Base-by-base conservation (phyloP, 768 basidiomycete species). In the Phaffia tasmanica region DNA sequence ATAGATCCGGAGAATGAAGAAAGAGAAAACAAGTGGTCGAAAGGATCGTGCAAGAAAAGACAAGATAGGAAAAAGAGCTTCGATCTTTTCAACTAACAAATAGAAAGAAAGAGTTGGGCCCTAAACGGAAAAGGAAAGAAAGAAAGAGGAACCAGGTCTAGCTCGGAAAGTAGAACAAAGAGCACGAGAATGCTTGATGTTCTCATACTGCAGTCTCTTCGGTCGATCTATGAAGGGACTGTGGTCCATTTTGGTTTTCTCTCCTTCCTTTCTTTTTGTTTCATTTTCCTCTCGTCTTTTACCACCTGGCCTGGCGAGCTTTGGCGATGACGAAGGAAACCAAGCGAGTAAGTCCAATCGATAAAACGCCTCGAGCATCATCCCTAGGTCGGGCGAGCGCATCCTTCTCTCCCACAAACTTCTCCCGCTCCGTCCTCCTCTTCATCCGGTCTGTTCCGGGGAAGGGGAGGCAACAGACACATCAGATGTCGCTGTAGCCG, bases 401-500 rank as follows among this genome's bases (percentile, higher is more conserved):
- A 9, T 8, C 62, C 23, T 30, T 21, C n/a, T n/a, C 50, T 32
- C 16, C 25, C 54, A 35, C 62, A 8, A 29, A 16, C 29, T n/a
- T 14, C 47, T 15, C 32, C 25, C 30, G 46, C 54, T 47, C 25
- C 27, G 35, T 62, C 63, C 63, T 64, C 63, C 63, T 49, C 63
- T 57, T 53, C 35, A 42, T 42, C 35, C 35, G 35, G 35, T 5
- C 35, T 42, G 35, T 54, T 64, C 55, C 42, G 48, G 25, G 46
- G 54, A 64, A 54, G 63, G 32, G 63, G 63, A 57, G 55, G 63
- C 57, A 27, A 42, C 51, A 47, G 30, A 25, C 23, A 42, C 63
- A 54, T 64, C 63, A 64, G 63, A 56, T 56, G 63, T 57, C 63
- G 54, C 19, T 27, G 53, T n/a, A n/a, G 53, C 16, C 53, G n/a